Base-by-base conservation (phyloP, 148 eudicot genomes). In the Vaccinium corymbosum region DNA sequence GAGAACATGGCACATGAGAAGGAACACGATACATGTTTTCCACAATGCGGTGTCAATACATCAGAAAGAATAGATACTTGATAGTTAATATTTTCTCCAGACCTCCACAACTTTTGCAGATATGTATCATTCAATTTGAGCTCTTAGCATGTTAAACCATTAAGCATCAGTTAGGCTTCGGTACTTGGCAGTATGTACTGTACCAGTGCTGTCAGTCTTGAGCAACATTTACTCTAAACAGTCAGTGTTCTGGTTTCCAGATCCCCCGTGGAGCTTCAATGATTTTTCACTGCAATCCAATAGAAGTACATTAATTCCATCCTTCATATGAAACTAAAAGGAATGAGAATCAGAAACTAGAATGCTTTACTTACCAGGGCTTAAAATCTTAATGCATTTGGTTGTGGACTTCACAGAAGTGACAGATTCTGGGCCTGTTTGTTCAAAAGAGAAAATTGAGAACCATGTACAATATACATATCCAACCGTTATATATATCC, bases 321-420 rank as follows among this genome's bases (percentile, higher is more conserved):
- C 53, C 6, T 61, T 53, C 49, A 9, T 20, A 50, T 25, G 38
- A 38, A 70, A 75, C 62, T 42, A 6, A 48, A 66, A 64, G 22
- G 48, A 27, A 38, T 17, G 50, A 80, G 46, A 35, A 25, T 22
- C 77, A 75, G 10, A 72, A 35, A 66, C 20, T 52, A 1, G n/a
- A 62, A 70, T 22, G 53, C 48, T 52, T 29, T 55, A 86, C 68
- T 91, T 90, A 94, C 98, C 90, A 17, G 99, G 99, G 86, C 98
- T 96, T 46, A 90, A 76, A 11, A 96, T 87, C 84, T 81, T 88
- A 64, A 93, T 88, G 84, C 94, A 87, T 90, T 93, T 89, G 48
- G 94, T 88, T 75, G 91, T 83, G 83, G 98, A 94, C 86, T 88
- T 91, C 73, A 94, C 84, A 51, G 95, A 88, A 85, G 94, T 87